phyloP scores from a whole-genome alignment of 176 grass and related monocot species.

The Bolboschoenus planiculmis region DNA sequence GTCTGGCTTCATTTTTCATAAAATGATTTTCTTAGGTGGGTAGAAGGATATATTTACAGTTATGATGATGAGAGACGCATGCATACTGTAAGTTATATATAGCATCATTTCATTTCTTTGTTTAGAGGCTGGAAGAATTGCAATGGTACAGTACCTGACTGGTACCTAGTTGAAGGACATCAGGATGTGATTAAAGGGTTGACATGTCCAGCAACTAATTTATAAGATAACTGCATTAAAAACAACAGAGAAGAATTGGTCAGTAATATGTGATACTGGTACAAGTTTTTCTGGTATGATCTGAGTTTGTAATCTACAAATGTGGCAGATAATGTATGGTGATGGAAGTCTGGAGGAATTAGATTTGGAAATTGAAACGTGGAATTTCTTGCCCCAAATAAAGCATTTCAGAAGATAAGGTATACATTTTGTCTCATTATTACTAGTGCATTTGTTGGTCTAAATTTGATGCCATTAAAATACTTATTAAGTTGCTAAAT shows the following conservation, averaged over 20 bases:
- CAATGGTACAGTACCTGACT: neutral
- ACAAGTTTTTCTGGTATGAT: neutral
- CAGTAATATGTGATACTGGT: neutral
- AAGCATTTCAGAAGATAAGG: constrained; percentile 19
- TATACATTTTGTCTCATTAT: neutral
- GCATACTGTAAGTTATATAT: constrained; percentile 22
- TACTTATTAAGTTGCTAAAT: neutral
- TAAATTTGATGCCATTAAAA: neutral
- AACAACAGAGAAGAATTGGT: neutral
- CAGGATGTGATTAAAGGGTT: neutral
- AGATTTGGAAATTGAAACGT: constrained; percentile 64
- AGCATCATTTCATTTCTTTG: neutral
- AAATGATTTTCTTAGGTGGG: constrained; percentile 6
- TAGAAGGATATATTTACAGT: constrained; percentile 26
- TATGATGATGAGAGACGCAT: constrained; percentile 17
- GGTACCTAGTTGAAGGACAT: neutral
- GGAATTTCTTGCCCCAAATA: constrained; percentile 56
- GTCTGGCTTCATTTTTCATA: neutral
- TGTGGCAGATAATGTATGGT: constrained; percentile 58
- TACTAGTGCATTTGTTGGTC: neutral
- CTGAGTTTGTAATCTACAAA: constrained; percentile 33
- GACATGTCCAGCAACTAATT: neutral
- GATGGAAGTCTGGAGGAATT: constrained; percentile 49
- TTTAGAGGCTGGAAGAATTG: neutral
- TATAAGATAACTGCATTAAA: neutral